Evolutionary conservation across 1,284 basidiomycete species (phyloP).

Genomic region (Sporisorium scitamineum): DNA sequence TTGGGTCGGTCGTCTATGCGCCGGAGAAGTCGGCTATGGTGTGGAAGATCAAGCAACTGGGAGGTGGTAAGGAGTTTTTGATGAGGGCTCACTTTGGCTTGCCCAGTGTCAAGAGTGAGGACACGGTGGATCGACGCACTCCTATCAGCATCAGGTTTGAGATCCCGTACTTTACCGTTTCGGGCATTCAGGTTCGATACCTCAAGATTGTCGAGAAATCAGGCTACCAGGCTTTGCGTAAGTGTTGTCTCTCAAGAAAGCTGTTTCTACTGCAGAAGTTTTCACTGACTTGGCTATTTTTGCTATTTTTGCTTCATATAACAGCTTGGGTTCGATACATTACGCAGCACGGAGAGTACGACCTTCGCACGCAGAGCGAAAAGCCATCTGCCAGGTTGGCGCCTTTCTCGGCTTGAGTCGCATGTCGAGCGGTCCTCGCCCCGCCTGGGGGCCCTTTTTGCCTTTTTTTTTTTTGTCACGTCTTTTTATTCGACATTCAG

Average conservation of each 20-base stretch:
- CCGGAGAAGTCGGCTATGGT: constrained; percentile 69
- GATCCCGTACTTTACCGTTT: constrained; percentile 94
- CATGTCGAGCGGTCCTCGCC: too few species aligned
- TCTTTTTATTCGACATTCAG: background rate
- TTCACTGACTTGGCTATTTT: constrained; percentile 3
- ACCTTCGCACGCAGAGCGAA: constrained; percentile 71
- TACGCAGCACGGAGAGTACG: constrained; percentile 91
- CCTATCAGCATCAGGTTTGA: constrained; percentile 98
- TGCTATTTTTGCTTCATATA: constrained; percentile 4
- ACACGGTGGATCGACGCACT: constrained; percentile 83
- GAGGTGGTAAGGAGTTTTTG: constrained; percentile 67
- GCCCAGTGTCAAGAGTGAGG: constrained; percentile 73
- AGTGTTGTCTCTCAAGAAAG: background rate
- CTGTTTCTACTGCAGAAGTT: too few species aligned
- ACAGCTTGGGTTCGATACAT: constrained; percentile 76
- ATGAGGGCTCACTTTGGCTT: constrained; percentile 69
- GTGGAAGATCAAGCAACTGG: constrained; percentile 69
- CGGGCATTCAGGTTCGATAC: constrained; percentile 95
- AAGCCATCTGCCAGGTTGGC: constrained; percentile 62
- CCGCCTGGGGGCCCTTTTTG: background rate
- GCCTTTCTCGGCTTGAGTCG: constrained; percentile 54
- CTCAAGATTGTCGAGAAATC: constrained; percentile 98
- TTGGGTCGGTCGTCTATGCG: constrained; percentile 66
- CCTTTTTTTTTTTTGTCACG: background rate
- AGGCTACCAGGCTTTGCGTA: constrained; percentile 82